Base-by-base conservation (phyloP, 139 green algal genomes). In the Chlorella sp. region DNA sequence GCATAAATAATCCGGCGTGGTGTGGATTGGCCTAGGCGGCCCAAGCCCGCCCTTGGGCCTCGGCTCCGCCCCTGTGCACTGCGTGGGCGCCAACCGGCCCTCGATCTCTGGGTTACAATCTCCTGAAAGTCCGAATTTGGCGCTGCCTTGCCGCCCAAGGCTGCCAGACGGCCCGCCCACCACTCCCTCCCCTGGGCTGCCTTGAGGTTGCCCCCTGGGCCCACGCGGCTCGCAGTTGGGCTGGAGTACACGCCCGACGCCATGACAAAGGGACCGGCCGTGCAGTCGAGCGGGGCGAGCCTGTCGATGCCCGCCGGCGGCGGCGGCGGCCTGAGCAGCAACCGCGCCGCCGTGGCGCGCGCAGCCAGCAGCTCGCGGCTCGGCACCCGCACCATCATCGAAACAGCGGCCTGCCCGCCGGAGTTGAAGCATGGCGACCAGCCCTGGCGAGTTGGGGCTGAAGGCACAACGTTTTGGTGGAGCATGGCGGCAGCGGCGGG, bases 381-480 rank as follows among this genome's bases (percentile, higher is more conserved):
- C 20, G 20, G 30, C 44, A 38, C 34, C 25, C 75, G 85, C n/a
- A 89, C 85, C 44, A 86, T 89, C 11, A 56, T 89, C 36, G 78
- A 89, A 28, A 89, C 85, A 0, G 64, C 78, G 21, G 47, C 67
- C 16, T 89, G 85, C 55, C 74, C 84, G 18, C 44, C 72, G 3
- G 83, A 83, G 38, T 57, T 87, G 36, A 87, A 84, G 76, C 64
- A 74, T 3, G 73, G 56, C 25, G 67, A 80, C 23, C 44, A 70
- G 34, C 32, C 68, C 55, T 87, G 82, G 82, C 38, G 28, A 82
- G 82, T 80, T 13, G 9, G 38, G 28, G 18, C 17, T 34, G 63
- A 34, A 74, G 13, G n/a, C 16, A 16, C 26, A 32, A 17, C 16
- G 41, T 3, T 67, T 65, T 2, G 21, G 73, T 51, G 44, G 17